Conservation (phyloP, 2,329 filamentous ascomycete genomes). For the Phoma sp. region DNA sequence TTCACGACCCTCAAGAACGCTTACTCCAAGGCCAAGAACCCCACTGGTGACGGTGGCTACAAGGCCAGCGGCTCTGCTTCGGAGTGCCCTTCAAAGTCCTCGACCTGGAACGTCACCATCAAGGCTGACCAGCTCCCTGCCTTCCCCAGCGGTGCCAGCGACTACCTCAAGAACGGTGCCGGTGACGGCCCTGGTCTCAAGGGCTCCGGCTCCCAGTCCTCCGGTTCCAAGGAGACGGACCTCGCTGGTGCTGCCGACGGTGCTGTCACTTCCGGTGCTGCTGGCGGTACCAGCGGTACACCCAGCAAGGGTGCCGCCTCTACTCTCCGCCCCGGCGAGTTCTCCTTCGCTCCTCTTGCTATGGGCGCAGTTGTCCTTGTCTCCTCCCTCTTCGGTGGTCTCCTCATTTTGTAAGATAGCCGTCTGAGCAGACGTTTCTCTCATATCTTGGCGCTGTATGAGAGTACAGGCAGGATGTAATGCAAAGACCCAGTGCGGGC, state of each 20-base stretch:
- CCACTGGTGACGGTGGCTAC: conserved; percentile 66
- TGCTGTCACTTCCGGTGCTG: conserved; percentile 49
- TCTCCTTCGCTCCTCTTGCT: conserved; percentile 59
- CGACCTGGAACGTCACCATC: conserved; percentile 64
- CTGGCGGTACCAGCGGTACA: conserved; percentile 31
- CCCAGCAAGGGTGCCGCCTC: conserved; percentile 53
- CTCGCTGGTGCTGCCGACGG: conserved; percentile 60
- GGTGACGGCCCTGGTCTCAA: conserved; percentile 64
- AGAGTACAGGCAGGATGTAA: conserved; percentile 22
- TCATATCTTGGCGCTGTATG: conserved; percentile 6
- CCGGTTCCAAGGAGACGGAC: conserved; percentile 56
- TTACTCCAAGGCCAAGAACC: conserved; percentile 59
- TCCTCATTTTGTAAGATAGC: conserved; percentile 49
- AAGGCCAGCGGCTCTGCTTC: conserved; percentile 61
- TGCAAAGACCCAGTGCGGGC: conserved; percentile 41
- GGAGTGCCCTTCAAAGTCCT: conserved; percentile 61
- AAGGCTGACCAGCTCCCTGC: conserved; percentile 61
- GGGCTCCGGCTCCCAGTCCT: conserved; percentile 63
- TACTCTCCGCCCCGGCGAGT: conserved; percentile 53
- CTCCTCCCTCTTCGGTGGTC: conserved; percentile 63
- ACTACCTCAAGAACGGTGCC: conserved; percentile 66
- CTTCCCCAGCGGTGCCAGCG: conserved; percentile 62
- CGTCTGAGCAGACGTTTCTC: background rate
- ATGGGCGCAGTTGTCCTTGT: conserved; percentile 60
- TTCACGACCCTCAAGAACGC: conserved; percentile 65